Base-by-base conservation (phyloP, 768 basidiomycete genomes). In the Boletales sp. region DNA sequence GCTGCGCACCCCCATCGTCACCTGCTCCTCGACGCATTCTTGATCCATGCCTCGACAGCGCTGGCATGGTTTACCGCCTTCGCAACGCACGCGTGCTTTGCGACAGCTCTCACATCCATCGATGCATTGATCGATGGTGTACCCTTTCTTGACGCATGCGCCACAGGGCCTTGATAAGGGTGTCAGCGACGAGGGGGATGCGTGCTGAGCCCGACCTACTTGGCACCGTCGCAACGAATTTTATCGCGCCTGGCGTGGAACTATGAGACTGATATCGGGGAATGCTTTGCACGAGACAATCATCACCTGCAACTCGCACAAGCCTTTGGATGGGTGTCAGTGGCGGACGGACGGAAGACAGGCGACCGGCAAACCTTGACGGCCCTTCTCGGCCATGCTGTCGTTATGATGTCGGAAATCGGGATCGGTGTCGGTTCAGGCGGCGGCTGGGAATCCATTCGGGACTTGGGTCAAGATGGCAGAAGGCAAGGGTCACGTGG, bases 101-200 rank as follows among this genome's bases (percentile, higher is more conserved):
- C 84, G 72, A 56, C 83, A 84, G 24, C 72, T 68, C 56, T 82
- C 79, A 55, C 83, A 85, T 2, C 83, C 83, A 54, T 82, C 79
- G 35, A 77, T 72, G 56, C 84, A 85, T 56, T 78, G 76, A 53
- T 80, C 74, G 41, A 72, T 64, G 29, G 63, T 53, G 57, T 76
- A 76, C 12, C 79, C 78, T 53, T 79, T 83, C 69, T 76, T 83
- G 27, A 69, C 58, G 55, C 84, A 85, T 18, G 76, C 75, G 40
- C 71, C 67, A 59, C 82, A 84, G n/a, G 83, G 83, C 55, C 82
- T 82, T 19, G 45, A 27, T 35, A 31, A 15, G n/a, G 2, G 27
- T 41, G 12, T 59, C 45, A 46, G 47, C 31, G 31, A 51, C 37
- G 32, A 42, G 46, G 13, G 13, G 2, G 45, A 41, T 19, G 27